Conservation (phyloP, 1,139 yeast genomes). For the Yarrowia galli region DNA sequence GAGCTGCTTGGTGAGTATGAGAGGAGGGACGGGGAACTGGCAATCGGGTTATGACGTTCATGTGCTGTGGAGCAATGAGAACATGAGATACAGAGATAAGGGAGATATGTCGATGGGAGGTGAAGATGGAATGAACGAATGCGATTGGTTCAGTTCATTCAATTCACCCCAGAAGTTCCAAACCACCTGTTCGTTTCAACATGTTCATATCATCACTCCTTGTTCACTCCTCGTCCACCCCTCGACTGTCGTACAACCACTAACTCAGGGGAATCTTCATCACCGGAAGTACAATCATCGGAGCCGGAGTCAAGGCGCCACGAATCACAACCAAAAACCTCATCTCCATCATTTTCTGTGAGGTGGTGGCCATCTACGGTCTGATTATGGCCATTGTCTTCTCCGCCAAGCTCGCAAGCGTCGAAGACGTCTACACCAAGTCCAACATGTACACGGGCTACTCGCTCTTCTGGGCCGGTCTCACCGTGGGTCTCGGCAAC, state of each 20-base stretch:
- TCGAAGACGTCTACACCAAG: conserved; percentile 68
- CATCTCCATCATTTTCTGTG: conserved; percentile 97
- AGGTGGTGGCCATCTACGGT: conserved; percentile 98
- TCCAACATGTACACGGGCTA: conserved; percentile 90
- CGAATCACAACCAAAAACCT: conserved; percentile 96
- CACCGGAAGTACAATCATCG: conserved; percentile 92
- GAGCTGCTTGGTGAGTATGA: conserved; percentile 83
- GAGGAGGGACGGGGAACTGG: too few relatives aligned
- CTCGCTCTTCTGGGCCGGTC: conserved; percentile 97
- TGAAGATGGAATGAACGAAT: too few relatives aligned
- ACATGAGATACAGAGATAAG: too few relatives aligned
- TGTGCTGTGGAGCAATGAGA: too few relatives aligned
- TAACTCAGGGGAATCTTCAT: conserved; percentile 77
- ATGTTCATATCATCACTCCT: too few relatives aligned
- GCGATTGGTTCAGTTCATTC: too few relatives aligned
- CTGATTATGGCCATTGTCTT: conserved; percentile 96
- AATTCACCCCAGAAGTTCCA: too few relatives aligned
- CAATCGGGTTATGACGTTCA: too few relatives aligned
- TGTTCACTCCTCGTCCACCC: too few relatives aligned
- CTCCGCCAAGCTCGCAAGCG: conserved; percentile 56
- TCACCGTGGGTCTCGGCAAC: conserved; percentile 93
- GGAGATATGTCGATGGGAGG: too few relatives aligned
- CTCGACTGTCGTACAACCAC: too few relatives aligned
- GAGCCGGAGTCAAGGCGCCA: conserved; percentile 98
- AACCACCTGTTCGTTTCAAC: too few relatives aligned